Percentiles rank a stretch among this genome's conserved stretches.
These are phyloP conservation scores for Fonsecaea pedrosoi DNA, from an alignment of 2,329 filamentous ascomycete genomes.

Conservation along the genomic window DNA sequence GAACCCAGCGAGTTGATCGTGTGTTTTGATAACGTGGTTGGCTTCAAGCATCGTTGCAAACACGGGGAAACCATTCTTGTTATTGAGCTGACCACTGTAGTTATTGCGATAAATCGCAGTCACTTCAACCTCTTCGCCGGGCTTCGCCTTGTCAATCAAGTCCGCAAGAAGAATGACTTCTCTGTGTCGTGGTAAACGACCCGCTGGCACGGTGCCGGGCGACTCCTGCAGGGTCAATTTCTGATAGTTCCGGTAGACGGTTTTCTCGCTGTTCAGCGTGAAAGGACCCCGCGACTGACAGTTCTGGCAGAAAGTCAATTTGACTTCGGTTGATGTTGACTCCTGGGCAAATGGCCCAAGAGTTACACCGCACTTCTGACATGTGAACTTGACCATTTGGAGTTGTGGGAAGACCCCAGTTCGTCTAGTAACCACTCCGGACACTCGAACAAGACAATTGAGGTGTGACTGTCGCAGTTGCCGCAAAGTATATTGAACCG, in stretches of 20 bases:
- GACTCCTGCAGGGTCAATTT: slow-evolving; percentile 97
- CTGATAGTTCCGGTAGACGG: slow-evolving; percentile 97
- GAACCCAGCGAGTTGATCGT: slow-evolving; percentile 97
- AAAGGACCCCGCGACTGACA: slow-evolving; percentile 96
- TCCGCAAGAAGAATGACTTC: slow-evolving; percentile 97
- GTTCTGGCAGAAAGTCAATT: slow-evolving; percentile 93
- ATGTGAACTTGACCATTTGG: slow-evolving; percentile 99
- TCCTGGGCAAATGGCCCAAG: slow-evolving; percentile 97
- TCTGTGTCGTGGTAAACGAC: slow-evolving; percentile 87
- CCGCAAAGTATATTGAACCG: slow-evolving; percentile 91
- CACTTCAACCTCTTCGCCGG: slow-evolving; percentile 95
- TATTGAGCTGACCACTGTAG: slow-evolving; percentile 96
- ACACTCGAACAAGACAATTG: slow-evolving; percentile 93
- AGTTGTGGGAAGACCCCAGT: slow-evolving; percentile 96
- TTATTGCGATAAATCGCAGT: slow-evolving; percentile 98
- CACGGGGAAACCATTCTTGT: slow-evolving; percentile 97
- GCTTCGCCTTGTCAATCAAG: slow-evolving; percentile 94
- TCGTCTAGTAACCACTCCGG: slow-evolving; percentile 90
- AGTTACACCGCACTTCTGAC: slow-evolving; percentile 87
- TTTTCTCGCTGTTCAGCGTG: slow-evolving; percentile 94
- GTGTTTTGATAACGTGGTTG: slow-evolving; percentile 95
- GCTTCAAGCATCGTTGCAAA: slow-evolving; percentile 98
- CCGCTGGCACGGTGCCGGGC: slow-evolving; percentile 93
- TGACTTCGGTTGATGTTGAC: slow-evolving; percentile 86
- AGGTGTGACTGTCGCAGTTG: slow-evolving; percentile 94